Evolutionary conservation across 2,329 filamentous ascomycete species (phyloP), one percentile per base, ranked within the genome.

Genomic region (Apiospora rasikravindrae): DNA sequence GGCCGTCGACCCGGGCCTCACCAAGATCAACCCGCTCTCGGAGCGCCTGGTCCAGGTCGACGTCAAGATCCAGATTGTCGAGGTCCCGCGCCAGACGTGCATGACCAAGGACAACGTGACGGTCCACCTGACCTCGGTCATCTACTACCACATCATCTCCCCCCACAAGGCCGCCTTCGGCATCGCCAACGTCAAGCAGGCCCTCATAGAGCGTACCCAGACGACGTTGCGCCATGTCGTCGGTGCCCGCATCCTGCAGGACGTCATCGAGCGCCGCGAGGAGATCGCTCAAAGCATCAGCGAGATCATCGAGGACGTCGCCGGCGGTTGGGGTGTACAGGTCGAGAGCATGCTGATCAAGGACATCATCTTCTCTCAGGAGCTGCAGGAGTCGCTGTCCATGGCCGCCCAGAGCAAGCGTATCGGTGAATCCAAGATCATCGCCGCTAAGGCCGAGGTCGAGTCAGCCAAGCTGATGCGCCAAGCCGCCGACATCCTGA

Each of bases 81-180:
- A 99, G 87, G 96, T 99, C 33, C 96, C 96, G 24, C 91, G 95
- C 84, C 96, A 99, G 84, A 91, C 96, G 74, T 98, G 96, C 88
- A 99, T 99, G 95, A 99, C 96, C 82, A 98, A 98, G 86, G 96
- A 99, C 88, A 99, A 99, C 79, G 96, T 98, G 75, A 97, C 94
- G 66, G 88, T 99, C 57, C 92, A 95, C 78, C 88, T 99, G 77
- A 98, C 95, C 67, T 97, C 94, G 7, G 96, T 99, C 81, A 98
- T 99, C 85, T 99, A 99, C 89, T 99, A 99, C 87, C 95, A 98
- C 88, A 96, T 99, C 80, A 93, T 92, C 71, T 93, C 93, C 40
- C 96, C 96, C 0, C 96, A 98, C 89, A 98, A 97, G 86, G 95
- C 96, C 73, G 96, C 96, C 73, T 99, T 98, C 81, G 96, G 96